Evolutionary conservation across 768 basidiomycete species (phyloP), one percentile per base, ranked within the genome.

Genomic region (Trametes maxima): DNA sequence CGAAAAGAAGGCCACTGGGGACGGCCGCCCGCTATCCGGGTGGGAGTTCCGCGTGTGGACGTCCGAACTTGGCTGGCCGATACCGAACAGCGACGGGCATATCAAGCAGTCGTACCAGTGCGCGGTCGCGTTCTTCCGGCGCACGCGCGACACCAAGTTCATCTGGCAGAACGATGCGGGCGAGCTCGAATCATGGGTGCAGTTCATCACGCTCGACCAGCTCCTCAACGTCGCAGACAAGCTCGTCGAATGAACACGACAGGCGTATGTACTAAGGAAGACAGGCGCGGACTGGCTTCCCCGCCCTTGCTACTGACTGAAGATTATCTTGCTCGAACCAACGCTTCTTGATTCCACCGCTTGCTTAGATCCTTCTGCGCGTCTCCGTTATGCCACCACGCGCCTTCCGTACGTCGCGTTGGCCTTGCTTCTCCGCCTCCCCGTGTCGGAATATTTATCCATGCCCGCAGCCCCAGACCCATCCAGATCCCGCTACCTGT

Each of bases 11-110:
- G 89, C 87, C 7, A 79, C 75, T 1, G 88, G 88, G 1, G 92
- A 94, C 71, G 84, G 85, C 5, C 81, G 84, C 45, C 82, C 84
- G 1, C 77, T 94, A 0, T 78, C 80, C 19, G 92, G 92, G 0
- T 94, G 92, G 92, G 92, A 94, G 71, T 93, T 94, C 74, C 83
- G 92, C 8, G 77, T 94, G 43, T 94, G 89, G 81, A 82, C 81
- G 58, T 84, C 88, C 14, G 83, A 84, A 55, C 80, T 93, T 16
- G 89, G 88, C 16, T 64, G 58, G 57, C 62, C 62, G 33, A 86
- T 92, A 2, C 83, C 84, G 13, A 80, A 87, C 8, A 74, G 78
- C 36, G 81, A 82, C 14, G 67, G 79, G 25, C 75, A 89, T 43
- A 77, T 84, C 43, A 80, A 85, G 63, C 89, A 92, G 72, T 74